Base-by-base conservation (phyloP, 129 eudicot genomes). In the Pittosporum tobira region DNA sequence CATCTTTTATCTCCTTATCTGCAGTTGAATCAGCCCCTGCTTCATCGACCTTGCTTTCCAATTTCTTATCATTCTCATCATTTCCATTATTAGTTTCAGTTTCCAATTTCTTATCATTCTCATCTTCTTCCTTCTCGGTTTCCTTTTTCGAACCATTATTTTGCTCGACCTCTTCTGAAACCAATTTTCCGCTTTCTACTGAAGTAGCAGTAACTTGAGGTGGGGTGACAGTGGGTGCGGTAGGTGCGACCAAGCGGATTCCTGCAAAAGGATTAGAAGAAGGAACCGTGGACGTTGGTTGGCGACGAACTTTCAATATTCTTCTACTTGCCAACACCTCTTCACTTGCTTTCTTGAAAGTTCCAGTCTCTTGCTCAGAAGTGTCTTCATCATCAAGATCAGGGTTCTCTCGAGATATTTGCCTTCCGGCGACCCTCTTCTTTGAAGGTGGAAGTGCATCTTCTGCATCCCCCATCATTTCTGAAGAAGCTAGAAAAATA, bases 231-330 rank as follows among this genome's bases (percentile, higher is more conserved):
- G 64, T 62, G 62, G 74, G 13, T 34, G 23, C 54, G 25, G 77
- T 19, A 44, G 90, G 72, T 54, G 95, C 77, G 42, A 80, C 74
- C 72, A 91, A 69, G 28, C 75, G 64, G 48, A 86, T 79, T 31
- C 77, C 79, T 29, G 96, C 96, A 69, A 91, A 91, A 26, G 98
- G 95, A 52, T 91, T 89, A 30, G 88, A 70, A 48, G 96, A 71
- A 60, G 93, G 64, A 19, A 85, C 68, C 44, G 80, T 25, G 0
- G 96, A 70, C 24, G 94, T 16, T 57, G 73, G 85, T 23, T 68
- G 68, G 25, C 89, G 86, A 51, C 86, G 93, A 58, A 86, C 98
- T 84, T 81, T 86, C 40, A 91, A 85, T 23, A 91, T 86, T 67
- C 77, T 82, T 76, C 97, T 72, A 16, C 64, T 69, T 14, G 94